These are phyloP conservation scores for Pseudonitzschia multistriata DNA, from an alignment of 108 stramenopile genomes.

Conservation along the genomic window DNA sequence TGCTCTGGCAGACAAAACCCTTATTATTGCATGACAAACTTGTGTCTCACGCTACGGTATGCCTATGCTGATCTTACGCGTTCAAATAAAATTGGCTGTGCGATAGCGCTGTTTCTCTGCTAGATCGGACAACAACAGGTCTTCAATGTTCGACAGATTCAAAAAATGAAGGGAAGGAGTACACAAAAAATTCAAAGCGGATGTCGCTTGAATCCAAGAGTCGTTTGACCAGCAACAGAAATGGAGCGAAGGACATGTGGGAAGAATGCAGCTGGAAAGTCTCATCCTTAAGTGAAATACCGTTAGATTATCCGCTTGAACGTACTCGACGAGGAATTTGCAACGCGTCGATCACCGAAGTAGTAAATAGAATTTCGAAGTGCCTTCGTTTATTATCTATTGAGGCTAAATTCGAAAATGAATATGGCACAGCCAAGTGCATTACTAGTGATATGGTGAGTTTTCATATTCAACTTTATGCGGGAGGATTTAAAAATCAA, in stretches of 20 bases:
- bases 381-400: constrained; percentile 56
- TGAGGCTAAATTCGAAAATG: constrained; percentile 55
- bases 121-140: background rate
- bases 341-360: constrained; percentile 29
- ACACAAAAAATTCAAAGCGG: too few species aligned
- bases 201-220: too few species aligned
- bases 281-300: constrained; percentile 30
- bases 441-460: constrained; percentile 58
- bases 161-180: too few species aligned
- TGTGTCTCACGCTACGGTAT: too few species aligned
- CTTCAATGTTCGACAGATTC: constrained; percentile 6
- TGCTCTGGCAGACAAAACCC: too few species aligned
- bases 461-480: constrained; percentile 68
- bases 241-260: constrained; percentile 34
- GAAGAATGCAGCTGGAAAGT: constrained; percentile 37
- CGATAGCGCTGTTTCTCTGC: constrained; percentile 5
- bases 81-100: too few species aligned
- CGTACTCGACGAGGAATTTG: constrained; percentile 57
- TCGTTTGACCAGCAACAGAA: too few species aligned
- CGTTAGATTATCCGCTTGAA: constrained; percentile 45
- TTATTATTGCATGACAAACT: too few species aligned
- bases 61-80: too few species aligned
- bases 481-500: constrained; percentile 39
- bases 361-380: constrained; percentile 59
- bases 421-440: constrained; percentile 62